Base-by-base conservation (phyloP, 345 rosid species). In the Pugionium dolabratum region DNA sequence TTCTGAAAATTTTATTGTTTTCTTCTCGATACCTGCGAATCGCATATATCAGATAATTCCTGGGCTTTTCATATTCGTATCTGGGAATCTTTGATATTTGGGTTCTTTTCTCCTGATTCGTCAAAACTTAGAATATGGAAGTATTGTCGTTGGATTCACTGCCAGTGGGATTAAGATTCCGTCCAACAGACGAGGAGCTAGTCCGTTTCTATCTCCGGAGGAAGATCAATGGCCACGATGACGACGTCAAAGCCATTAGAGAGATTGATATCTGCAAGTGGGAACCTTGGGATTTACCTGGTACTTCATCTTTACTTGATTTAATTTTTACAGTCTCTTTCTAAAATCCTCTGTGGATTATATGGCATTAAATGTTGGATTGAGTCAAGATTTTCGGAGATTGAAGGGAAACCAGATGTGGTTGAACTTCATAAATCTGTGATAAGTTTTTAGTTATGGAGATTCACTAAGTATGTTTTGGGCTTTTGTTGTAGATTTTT, bases 221-320 rank as follows among this genome's bases (percentile, higher is more conserved):
- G 62, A 94, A 90, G 75, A 88, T 94, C 64, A 94, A 94, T 63
- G 96, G 97, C 2, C 64, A 74, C 4, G 69, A 85, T 40, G 56
- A 77, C 7, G 83, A 81, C 6, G 92, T 91, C 45, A 48, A 55
- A 33, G 87, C 87, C 3, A 94, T 94, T 54, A 68, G 78, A 2
- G 97, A 87, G 55, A 75, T 94, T 76, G 99, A 94, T 72, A 83
- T 94, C 62, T 94, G 97, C 58, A 91, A 82, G 78, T 60, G 82
- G 79, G 99, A 94, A 77, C 99, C 99, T 6, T 90, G 95, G 95
- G 99, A 94, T 70, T 82, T 94, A 58, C 99, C 99, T 60, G 86
- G 95, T 90, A 77, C 45, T 10, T 49, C 47, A 4, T 56, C 33
- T 32, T 56, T 27, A 47, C 39, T 30, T 29, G 34, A n/a, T 68